Conservation (phyloP, 2,329 filamentous ascomycete species). For the Arthrobotrys megalospora region DNA sequence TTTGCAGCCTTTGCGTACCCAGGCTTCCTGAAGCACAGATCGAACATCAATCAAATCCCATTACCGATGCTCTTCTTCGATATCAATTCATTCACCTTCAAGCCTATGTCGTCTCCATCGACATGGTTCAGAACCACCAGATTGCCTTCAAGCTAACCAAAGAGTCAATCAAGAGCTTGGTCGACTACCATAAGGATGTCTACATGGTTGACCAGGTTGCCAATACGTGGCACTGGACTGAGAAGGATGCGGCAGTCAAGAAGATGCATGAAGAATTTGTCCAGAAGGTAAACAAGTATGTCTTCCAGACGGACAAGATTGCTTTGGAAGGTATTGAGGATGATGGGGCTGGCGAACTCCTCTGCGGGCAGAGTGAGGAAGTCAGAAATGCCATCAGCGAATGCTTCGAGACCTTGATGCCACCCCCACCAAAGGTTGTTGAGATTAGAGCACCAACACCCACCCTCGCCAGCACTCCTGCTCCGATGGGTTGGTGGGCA, state of each 20-base stretch:
- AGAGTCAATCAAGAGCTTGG: conserved; percentile 91
- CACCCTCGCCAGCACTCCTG: conserved; percentile 84
- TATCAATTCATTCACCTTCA: conserved; percentile 94
- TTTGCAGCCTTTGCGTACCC: conserved; percentile 67
- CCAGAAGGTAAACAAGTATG: conserved; percentile 96
- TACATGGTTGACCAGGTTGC: conserved; percentile 92
- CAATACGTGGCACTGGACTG: conserved; percentile 92
- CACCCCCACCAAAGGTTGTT: conserved; percentile 87
- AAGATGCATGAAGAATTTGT: conserved; percentile 97
- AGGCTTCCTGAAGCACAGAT: conserved; percentile 74
- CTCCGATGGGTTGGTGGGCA: conserved; percentile 83
- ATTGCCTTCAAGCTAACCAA: conserved; percentile 97
- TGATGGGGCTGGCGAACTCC: conserved; percentile 92
- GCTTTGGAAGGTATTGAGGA: conserved; percentile 97
- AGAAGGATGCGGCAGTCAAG: conserved; percentile 96
- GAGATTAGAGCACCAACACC: conserved; percentile 83
- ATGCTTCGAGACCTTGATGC: conserved; percentile 88
- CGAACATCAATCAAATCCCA: conserved; percentile 85
- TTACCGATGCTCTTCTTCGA: conserved; percentile 90
- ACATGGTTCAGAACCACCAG: conserved; percentile 98
- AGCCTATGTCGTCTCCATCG: conserved; percentile 98
- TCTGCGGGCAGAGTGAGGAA: conserved; percentile 91
- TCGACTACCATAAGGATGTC: conserved; percentile 96
- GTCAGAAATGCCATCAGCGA: conserved; percentile 89
- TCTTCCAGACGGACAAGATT: conserved; percentile 88